These are phyloP conservation scores for Colletotrichum somersetense DNA, from an alignment of 2,329 filamentous ascomycete species.

Conservation along the genomic window DNA sequence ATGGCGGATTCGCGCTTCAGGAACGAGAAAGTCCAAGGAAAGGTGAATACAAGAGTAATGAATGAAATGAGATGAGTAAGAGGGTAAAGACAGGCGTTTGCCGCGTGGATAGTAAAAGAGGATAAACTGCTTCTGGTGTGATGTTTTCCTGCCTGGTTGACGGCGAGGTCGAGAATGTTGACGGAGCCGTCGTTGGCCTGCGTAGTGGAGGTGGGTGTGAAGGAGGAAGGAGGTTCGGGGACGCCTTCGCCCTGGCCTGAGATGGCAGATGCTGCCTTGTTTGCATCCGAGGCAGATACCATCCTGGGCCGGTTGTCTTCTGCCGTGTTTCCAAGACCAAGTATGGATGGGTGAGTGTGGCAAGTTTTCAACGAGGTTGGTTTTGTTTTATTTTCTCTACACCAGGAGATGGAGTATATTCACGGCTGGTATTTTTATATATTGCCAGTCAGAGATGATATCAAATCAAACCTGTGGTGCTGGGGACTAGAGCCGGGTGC, in stretches of 20 bases:
- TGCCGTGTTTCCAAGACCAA: no score
- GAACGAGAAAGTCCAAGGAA: no score
- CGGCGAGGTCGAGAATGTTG: not conserved
- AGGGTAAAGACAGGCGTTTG: not conserved
- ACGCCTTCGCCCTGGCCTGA: not conserved
- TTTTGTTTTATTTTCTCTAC: not conserved
- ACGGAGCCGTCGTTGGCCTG: not conserved
- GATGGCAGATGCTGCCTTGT: not conserved
- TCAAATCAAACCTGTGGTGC: rapidly evolving
- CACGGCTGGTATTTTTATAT: not conserved
- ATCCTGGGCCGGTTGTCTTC: not conserved
- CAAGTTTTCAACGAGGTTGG: no score
- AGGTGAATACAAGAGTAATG: not conserved
- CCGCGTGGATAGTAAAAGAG: not conserved
- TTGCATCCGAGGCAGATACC: not conserved
- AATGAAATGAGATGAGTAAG: not conserved
- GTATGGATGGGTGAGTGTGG: not conserved
- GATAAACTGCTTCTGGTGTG: not conserved
- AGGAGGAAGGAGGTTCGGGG: not conserved
- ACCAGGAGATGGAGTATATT: not conserved
- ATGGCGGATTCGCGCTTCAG: not conserved
- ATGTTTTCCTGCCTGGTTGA: not conserved
- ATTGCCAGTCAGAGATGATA: not conserved
- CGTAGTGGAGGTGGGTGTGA: not conserved
- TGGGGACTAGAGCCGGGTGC: not conserved